Base-by-base conservation (phyloP, 1,284 basidiomycete species). In the Malassezia restricta region DNA sequence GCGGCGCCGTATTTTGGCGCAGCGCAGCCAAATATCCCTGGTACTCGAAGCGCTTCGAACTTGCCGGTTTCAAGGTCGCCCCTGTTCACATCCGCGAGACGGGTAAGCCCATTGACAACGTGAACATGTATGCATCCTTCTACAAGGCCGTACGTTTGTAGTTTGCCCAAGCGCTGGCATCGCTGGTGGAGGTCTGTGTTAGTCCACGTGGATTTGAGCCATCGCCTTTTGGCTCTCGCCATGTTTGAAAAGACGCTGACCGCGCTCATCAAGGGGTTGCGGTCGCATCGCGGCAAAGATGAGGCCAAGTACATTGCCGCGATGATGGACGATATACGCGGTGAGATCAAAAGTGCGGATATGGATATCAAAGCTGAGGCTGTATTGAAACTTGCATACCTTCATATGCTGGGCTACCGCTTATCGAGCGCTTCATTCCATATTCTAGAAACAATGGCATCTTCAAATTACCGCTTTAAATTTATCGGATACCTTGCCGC, bases 371-470 rank as follows among this genome's bases (percentile, higher is more conserved):
- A 99, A 75, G 88, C 89, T 0, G 89, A 81, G 30, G 94, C 90
- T 0, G 82, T 96, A 38, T 79, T 98, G 71, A 99, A 99, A 76
- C 82, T 96, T 59, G 89, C 87, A 67, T 99, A 96, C 76, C 82
- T 92, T 60, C 87, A 91, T 66, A 92, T 92, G 89, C 75, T 92
- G 12, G 88, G 88, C 39, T 77, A 78, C 55, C 75, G 76, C 3
- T 72, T 77, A 20, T 67, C 76, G 6, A 70, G 76, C 32, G 77
- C 77, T 9, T 76, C 33, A 70, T 76, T 52, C 76, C 84, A 94
- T 74, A 86, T 99, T 52, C 84, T 98, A 11, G 94, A 99, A 71
- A 87, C 92, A 67, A 98, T 98, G 94, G 91, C 89, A 29, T 90
- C 87, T 2, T 78, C 85, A 2, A 83, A 83, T 65, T 83, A 85